phyloP scores from a whole-genome alignment of 306 rosid genomes.

The Argentina anserina region DNA sequence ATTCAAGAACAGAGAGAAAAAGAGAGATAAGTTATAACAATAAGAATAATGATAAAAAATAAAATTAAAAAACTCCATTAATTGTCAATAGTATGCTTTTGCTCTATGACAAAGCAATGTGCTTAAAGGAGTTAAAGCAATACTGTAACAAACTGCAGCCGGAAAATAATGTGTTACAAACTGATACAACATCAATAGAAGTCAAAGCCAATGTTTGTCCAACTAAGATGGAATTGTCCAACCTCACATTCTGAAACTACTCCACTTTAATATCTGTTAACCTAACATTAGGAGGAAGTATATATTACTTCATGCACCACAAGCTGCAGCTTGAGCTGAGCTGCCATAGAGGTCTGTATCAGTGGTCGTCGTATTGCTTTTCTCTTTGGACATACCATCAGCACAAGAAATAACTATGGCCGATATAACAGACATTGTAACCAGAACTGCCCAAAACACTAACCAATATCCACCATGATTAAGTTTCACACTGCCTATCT shows the following conservation, averaged over 20 bases:
- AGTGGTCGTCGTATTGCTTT: conserved; percentile 25
- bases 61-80: background rate
- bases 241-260: conserved; percentile 4
- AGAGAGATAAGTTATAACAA: background rate
- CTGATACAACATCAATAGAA: background rate
- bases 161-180: background rate
- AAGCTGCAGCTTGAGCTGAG: conserved; percentile 49
- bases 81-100: background rate
- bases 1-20: background rate
- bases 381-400: conserved; percentile 53
- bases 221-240: background rate
- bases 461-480: conserved; percentile 27
- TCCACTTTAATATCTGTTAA: conserved; percentile 9
- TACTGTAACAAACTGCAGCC: background rate
- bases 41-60: background rate
- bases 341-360: conserved; percentile 47
- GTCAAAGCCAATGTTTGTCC: background rate
- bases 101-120: background rate
- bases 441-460: conserved; percentile 36
- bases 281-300: background rate
- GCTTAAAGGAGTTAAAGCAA: background rate
- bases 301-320: conserved; percentile 53
- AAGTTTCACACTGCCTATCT: conserved; percentile 24
- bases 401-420: conserved; percentile 58
- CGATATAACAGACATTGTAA: conserved; percentile 44